Base-by-base conservation (phyloP, 805 yeast genomes). In the Danielozyma ontarioensis region DNA sequence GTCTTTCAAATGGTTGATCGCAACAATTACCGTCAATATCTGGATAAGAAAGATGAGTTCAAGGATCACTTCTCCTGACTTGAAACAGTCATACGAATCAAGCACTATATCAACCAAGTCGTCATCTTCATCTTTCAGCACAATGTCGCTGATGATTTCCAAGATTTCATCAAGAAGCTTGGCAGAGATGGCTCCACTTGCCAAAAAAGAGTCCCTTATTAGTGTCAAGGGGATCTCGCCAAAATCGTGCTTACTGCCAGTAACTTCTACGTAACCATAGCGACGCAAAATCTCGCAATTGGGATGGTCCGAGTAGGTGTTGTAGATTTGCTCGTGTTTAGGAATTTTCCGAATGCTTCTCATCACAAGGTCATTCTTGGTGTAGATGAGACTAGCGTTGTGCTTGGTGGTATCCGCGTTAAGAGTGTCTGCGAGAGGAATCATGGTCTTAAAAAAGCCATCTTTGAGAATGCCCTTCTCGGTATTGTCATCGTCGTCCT, bases 251-350 rank as follows among this genome's bases (percentile, higher is more conserved):
- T 72, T 74, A 2, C 93, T 82, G 0, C 86, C 85, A 14, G 66
- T 68, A 40, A 62, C 55, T 58, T 89, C 96, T 17, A 87, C 93
- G 48, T 85, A 90, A 0, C 98, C 98, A 46, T 90, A 90, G 36
- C 95, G 72, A 48, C 98, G 73, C 35, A 93, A 64, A 21, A 93
- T 70, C 49, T 93, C 97, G n/a, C 90, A 66, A 54, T 89, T 90
- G 24, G 97, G 93, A 43, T 84, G 79, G 28, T 88, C 93, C 1
- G 96, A 94, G 54, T 93, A 90, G 0, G 87, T 82, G 58, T 90
- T 90, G 59, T 74, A 89, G 3, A 90, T 66, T 52, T 93, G 97
- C 21, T 77, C 82, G 3, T 83, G 88, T 23, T 59, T 59, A 4
- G 54, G 34, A 25, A 90, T 89, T 3, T 62, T 56, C 35, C 72